These are phyloP conservation scores for Dothideomycetes sp. DNA, from an alignment of 2,329 filamentous ascomycete species.

Conservation along the genomic window DNA sequence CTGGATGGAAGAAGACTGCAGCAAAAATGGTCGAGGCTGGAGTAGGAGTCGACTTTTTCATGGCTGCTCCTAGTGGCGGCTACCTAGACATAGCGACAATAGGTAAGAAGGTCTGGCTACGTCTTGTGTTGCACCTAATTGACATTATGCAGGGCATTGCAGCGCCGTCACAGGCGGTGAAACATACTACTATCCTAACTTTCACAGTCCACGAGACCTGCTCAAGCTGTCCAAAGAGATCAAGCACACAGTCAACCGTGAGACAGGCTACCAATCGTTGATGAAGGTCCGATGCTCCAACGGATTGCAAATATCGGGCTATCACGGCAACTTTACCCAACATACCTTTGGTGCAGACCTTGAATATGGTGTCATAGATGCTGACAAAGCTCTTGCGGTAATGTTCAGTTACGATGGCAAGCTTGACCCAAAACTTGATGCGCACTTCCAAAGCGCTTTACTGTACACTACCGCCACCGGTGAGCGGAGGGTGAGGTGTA, in stretches of 20 bases:
- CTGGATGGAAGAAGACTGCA: conserved; percentile 74
- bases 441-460: conserved; percentile 91
- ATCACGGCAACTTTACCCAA: conserved; percentile 93
- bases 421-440: conserved; percentile 90
- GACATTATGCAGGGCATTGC: conserved; percentile 4
- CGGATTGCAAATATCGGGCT: conserved; percentile 83
- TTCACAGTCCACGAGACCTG: conserved; percentile 75
- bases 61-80: conserved; percentile 78
- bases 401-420: conserved; percentile 95
- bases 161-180: conserved; percentile 87
- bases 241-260: conserved; percentile 71
- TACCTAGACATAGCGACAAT: conserved; percentile 92
- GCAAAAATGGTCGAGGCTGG: conserved; percentile 81
- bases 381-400: conserved; percentile 85
- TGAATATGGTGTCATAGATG: conserved; percentile 83
- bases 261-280: conserved; percentile 88
- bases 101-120: conserved; percentile 46
- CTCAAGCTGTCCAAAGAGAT: conserved; percentile 78
- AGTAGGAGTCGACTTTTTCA: conserved; percentile 86
- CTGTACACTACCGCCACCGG: conserved; percentile 88
- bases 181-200: conserved; percentile 94
- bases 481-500: conserved; percentile 81
- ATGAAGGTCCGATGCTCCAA: conserved; percentile 99
- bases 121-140: conserved; percentile 29
- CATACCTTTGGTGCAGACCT: conserved; percentile 91